Evolutionary conservation across 2,329 filamentous ascomycete species (phyloP).

Genomic region (Botrytis porri): DNA sequence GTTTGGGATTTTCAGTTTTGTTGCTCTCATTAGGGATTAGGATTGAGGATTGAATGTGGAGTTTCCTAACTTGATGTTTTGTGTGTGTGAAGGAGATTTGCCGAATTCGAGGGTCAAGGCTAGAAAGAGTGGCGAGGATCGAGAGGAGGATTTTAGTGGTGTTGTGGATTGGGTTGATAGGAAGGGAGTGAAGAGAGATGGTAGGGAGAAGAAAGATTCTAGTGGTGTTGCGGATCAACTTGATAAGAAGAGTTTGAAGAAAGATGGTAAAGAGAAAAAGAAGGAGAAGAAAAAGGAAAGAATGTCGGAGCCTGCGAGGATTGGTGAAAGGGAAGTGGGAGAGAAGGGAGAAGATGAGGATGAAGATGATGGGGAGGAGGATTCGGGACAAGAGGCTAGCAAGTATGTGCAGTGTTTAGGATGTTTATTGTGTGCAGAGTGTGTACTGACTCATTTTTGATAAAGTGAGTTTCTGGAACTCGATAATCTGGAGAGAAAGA

Average conservation of each 20-base stretch:
- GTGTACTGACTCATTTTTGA: neutral
- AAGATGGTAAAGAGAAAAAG: constrained; percentile 6
- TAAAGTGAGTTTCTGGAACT: constrained; percentile 10
- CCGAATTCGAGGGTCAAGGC: neutral
- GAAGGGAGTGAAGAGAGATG: neutral
- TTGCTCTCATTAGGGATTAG: no score
- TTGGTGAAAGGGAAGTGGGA: neutral
- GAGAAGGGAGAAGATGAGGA: neutral
- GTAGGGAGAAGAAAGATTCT: constrained; percentile 2
- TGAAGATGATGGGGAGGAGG: constrained; percentile 32
- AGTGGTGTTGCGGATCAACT: neutral
- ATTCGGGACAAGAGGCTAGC: constrained; percentile 31
- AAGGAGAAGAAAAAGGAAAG: constrained; percentile 26
- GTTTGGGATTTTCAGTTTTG: no score
- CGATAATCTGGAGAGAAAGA: constrained; percentile 12
- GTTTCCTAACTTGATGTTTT: neutral
- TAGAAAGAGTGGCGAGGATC: neutral
- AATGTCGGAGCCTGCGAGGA: constrained; percentile 26
- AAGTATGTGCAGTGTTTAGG: constrained; percentile 26
- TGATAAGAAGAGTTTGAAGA: neutral
- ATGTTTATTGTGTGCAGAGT: neutral
- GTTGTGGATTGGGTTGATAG: neutral
- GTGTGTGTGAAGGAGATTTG: neutral
- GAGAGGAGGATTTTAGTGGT: neutral
- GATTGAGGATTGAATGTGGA: no score